phyloP scores from a whole-genome alignment of 768 basidiomycete species.

The Hypholoma sublateritium region DNA sequence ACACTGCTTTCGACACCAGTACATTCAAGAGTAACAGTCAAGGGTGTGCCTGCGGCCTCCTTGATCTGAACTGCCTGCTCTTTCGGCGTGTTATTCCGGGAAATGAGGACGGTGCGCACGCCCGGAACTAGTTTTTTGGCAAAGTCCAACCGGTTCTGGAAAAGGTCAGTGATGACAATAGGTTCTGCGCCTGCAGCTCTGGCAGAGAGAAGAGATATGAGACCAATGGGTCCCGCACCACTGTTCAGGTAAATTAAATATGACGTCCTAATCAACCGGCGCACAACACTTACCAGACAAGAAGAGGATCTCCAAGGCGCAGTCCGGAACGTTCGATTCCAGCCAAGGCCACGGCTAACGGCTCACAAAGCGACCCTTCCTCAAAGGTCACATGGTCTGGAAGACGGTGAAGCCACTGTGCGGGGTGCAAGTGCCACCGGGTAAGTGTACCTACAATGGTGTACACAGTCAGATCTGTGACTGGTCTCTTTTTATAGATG shows the following conservation, averaged over 20 bases:
- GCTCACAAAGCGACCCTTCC: constrained; percentile 69
- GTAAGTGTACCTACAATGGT: constrained; percentile 51
- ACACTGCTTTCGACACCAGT: constrained; percentile 66
- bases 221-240: constrained; percentile 69
- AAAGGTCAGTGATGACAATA: constrained; percentile 66
- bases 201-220: constrained; percentile 60
- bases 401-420: constrained; percentile 66
- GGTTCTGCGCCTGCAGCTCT: constrained; percentile 71
- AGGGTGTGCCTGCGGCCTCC: constrained; percentile 43
- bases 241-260: constrained; percentile 26
- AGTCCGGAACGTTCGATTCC: constrained; percentile 66
- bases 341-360: constrained; percentile 64
- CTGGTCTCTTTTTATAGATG: neutral
- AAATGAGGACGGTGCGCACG: constrained; percentile 56
- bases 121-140: constrained; percentile 61
- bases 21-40: constrained; percentile 61
- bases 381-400: constrained; percentile 64
- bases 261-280: neutral
- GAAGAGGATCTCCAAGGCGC: constrained; percentile 60
- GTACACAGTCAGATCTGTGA: neutral
- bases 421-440: constrained; percentile 66
- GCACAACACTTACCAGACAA: constrained; percentile 49
- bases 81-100: constrained; percentile 42
- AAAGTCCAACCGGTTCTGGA: constrained; percentile 65
- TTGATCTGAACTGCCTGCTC: constrained; percentile 55